These are phyloP conservation scores for Pythium phragmiticola DNA, from an alignment of 352 stramenopile genomes.

Conservation along the genomic window DNA sequence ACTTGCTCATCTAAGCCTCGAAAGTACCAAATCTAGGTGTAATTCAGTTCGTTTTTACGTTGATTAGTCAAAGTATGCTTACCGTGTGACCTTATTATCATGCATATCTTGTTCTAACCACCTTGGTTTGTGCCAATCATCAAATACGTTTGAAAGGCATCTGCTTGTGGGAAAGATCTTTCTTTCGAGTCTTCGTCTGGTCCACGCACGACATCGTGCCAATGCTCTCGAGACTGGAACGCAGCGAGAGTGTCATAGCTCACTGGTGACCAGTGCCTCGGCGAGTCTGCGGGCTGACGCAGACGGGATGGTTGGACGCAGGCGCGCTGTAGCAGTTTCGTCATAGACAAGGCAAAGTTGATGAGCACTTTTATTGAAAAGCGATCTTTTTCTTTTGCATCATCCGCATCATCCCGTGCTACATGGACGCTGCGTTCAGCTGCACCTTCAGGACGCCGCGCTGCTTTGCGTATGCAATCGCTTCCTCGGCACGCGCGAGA, in stretches of 20 bases:
- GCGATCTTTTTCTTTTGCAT: neutral
- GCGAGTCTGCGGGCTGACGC: neutral
- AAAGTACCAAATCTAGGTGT: constrained; percentile 5
- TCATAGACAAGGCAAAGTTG: too few relatives aligned
- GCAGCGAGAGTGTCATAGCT: too few relatives aligned
- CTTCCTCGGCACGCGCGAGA: constrained; percentile 42
- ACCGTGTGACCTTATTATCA: neutral
- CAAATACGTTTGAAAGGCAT: constrained; percentile 5
- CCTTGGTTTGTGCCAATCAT: neutral
- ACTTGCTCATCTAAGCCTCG: constrained; percentile 6
- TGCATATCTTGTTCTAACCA: neutral
- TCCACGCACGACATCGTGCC: neutral
- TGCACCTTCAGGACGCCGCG: constrained; percentile 66
- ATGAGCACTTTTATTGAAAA: too few relatives aligned
- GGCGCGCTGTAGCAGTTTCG: too few relatives aligned
- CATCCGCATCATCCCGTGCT: neutral
- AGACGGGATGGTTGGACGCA: neutral
- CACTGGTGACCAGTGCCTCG: too few relatives aligned
- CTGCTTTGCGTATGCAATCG: constrained; percentile 46
- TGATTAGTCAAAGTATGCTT: neutral
- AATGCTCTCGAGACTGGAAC: neutral
- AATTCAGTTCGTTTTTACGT: neutral
- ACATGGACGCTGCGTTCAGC: constrained; percentile 33
- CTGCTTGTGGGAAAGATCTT: constrained; percentile 15
- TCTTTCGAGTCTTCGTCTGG: neutral